phyloP scores from a whole-genome alignment of 305 asterid species.

The Fraxinus xanthoxyloides region DNA sequence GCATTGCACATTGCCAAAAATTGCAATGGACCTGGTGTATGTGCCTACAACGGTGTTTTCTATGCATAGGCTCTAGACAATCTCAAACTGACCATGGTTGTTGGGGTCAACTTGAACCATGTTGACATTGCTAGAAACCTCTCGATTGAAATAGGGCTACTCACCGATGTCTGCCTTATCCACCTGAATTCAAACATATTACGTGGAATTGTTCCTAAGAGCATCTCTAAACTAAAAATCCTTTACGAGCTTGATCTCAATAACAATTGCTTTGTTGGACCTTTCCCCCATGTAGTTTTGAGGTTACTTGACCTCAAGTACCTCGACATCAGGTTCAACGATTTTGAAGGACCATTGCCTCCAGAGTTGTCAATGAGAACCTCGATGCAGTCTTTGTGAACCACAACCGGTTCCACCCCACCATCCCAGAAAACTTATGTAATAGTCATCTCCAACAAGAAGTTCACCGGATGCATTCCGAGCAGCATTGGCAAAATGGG shows the following conservation, averaged over 20 bases:
- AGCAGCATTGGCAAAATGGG: slow-evolving; percentile 62
- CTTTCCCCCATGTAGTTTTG: slow-evolving; percentile 48
- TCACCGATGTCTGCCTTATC: slow-evolving; percentile 23
- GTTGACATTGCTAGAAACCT: slow-evolving; percentile 72
- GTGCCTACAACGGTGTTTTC: slow-evolving; percentile 57
- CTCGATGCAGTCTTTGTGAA: slow-evolving; percentile 74
- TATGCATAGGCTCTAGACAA: slow-evolving; percentile 56
- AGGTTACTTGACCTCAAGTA: slow-evolving; percentile 46
- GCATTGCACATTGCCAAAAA: slow-evolving; percentile 27
- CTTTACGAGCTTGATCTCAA: slow-evolving; percentile 63
- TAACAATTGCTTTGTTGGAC: slow-evolving; percentile 56
- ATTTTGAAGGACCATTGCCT: slow-evolving; percentile 66
- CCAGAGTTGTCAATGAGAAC: slow-evolving; percentile 36
- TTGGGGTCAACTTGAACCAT: slow-evolving; percentile 67
- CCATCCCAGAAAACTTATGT: slow-evolving; percentile 64
- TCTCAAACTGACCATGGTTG: slow-evolving; percentile 44
- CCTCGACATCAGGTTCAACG: slow-evolving; percentile 66
- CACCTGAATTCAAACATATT: slow-evolving; percentile 73
- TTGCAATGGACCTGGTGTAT: slow-evolving; percentile 67
- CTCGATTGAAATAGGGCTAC: slow-evolving; percentile 47
- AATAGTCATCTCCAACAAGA: slow-evolving; percentile 55
- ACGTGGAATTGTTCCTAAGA: slow-evolving; percentile 58
- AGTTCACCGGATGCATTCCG: slow-evolving; percentile 68
- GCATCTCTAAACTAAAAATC: slow-evolving; percentile 37
- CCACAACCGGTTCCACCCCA: slow-evolving; percentile 52